phyloP scores from a whole-genome alignment of 2,329 filamentous ascomycete species.

The Teratosphaeriaceae sp. region DNA sequence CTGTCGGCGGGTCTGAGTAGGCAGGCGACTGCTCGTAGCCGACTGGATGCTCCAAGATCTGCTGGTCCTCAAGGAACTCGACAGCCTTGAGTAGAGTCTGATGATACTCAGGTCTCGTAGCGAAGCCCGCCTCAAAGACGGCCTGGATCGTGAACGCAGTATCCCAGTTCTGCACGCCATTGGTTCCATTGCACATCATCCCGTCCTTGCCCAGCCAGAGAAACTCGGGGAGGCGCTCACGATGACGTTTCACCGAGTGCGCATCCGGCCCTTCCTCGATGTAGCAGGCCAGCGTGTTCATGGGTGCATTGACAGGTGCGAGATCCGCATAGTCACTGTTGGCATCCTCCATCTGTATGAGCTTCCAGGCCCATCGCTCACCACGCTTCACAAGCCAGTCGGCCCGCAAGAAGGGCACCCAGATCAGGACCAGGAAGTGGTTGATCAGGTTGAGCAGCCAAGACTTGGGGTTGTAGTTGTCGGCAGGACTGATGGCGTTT shows the following conservation, averaged over 20 bases:
- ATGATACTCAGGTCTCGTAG: slow-evolving; percentile 68
- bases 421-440: slow-evolving; percentile 71
- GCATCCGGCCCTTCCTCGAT: slow-evolving; percentile 74
- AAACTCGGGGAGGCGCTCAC: slow-evolving; percentile 76
- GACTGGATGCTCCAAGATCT: slow-evolving; percentile 75
- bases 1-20: slow-evolving; percentile 27
- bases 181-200: slow-evolving; percentile 92
- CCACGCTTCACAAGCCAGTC: slow-evolving; percentile 60
- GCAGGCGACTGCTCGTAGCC: slow-evolving; percentile 61
- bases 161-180: slow-evolving; percentile 98
- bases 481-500: slow-evolving; percentile 69
- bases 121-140: slow-evolving; percentile 69
- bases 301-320: slow-evolving; percentile 80
- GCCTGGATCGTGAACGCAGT: slow-evolving; percentile 86
- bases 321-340: slow-evolving; percentile 85
- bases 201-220: slow-evolving; percentile 90
- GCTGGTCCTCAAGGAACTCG: slow-evolving; percentile 80
- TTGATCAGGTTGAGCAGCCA: slow-evolving; percentile 75
- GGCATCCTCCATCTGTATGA: slow-evolving; percentile 84
- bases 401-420: slow-evolving; percentile 68
- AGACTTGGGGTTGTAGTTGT: slow-evolving; percentile 92
- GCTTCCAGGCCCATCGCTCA: slow-evolving; percentile 72
- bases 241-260: slow-evolving; percentile 64
- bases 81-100: slow-evolving; percentile 79
- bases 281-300: slow-evolving; percentile 86